These are phyloP conservation scores for Tulasnella sp. DNA, from an alignment of 768 basidiomycete genomes.

Conservation along the genomic window DNA sequence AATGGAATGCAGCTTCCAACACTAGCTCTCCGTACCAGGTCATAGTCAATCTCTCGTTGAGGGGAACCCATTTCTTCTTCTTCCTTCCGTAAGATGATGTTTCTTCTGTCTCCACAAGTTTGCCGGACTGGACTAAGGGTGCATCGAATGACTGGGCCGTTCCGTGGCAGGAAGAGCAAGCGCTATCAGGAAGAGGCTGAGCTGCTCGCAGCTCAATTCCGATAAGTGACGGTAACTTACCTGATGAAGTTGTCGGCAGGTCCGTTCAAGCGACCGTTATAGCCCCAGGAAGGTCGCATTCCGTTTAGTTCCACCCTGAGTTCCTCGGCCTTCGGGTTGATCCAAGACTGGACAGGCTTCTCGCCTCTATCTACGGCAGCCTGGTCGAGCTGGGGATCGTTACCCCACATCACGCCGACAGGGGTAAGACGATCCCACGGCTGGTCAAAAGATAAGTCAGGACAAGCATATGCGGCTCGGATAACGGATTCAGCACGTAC, in stretches of 20 bases:
- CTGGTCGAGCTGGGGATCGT: conserved; percentile 16
- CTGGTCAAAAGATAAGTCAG: neutral
- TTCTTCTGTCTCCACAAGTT: no score
- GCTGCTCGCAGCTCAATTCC: neutral
- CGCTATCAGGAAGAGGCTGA: neutral
- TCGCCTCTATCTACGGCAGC: neutral
- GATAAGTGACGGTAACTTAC: neutral
- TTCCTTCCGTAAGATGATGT: no score
- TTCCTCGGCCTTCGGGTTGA: conserved; percentile 8
- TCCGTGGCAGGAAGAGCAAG: conserved; percentile 21
- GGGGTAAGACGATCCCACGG: conserved; percentile 14
- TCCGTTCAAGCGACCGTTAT: conserved; percentile 25
- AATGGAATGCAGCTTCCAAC: neutral
- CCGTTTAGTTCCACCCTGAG: neutral
- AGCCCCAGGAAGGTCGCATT: conserved; percentile 20
- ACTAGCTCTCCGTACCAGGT: neutral
- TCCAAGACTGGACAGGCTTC: conserved; percentile 16
- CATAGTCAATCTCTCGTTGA: conserved; percentile 23
- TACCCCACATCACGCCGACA: conserved; percentile 23
- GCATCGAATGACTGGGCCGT: conserved; percentile 1
- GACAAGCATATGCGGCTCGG: neutral
- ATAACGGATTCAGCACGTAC: neutral
- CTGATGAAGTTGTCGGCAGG: conserved; percentile 8
- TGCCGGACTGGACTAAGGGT: conserved; percentile 1
- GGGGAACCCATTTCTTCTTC: neutral